phyloP scores from a whole-genome alignment of 2,329 filamentous ascomycete genomes.

The Botrytis pseudocinerea region DNA sequence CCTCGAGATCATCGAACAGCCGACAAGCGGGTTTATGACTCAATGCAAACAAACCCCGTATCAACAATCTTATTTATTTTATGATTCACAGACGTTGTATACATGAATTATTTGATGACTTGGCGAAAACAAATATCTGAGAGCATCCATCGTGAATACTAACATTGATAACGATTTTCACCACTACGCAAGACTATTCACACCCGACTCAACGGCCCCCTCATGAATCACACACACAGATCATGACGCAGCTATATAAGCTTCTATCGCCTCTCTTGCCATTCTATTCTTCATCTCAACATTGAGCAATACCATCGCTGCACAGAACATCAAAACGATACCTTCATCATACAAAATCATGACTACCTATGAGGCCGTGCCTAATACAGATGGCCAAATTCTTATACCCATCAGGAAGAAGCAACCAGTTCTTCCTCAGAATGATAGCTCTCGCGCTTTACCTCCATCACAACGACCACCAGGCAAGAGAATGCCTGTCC shows the following conservation, averaged over 20 bases:
- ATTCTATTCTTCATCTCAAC: not conserved
- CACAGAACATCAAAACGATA: not conserved
- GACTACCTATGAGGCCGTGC: slow-evolving; percentile 6
- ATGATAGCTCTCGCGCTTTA: not conserved
- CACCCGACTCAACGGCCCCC: not conserved
- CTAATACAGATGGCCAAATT: slow-evolving; percentile 14
- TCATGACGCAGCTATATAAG: not conserved
- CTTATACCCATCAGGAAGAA: not conserved
- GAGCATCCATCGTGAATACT: not conserved
- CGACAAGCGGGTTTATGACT: not conserved
- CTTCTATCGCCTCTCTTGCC: not conserved
- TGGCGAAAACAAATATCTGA: not conserved
- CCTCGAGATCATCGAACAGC: not conserved
- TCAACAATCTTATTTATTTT: not conserved
- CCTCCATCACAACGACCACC: not conserved
- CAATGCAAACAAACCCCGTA: not conserved
- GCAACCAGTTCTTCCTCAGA: not conserved
- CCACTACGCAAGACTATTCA: not conserved
- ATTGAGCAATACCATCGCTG: not conserved
- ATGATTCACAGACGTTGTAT: not conserved
- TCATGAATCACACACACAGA: not conserved
- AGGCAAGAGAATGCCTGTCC: not conserved
- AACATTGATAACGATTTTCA: not conserved
- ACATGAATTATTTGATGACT: not conserved
- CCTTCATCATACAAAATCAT: not conserved